A percentile compares a stretch with the other conserved stretches of the same genome.
These are phyloP conservation scores for Penicillium cinerascens DNA, from an alignment of 495 filamentous ascomycete species.

Conservation along the genomic window DNA sequence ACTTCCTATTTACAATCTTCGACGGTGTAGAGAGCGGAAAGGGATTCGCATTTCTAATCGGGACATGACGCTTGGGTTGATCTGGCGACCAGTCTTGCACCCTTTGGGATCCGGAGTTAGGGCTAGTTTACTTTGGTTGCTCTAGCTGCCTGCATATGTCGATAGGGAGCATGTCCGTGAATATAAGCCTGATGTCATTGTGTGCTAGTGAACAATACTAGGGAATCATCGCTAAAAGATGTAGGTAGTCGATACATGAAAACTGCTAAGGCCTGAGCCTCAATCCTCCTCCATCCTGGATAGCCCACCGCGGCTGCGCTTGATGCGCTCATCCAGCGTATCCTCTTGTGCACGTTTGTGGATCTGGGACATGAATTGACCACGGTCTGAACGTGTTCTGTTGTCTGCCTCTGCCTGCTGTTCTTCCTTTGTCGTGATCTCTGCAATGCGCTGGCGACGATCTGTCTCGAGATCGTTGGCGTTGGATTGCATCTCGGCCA, in stretches of 20 bases:
- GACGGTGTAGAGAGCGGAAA: background rate
- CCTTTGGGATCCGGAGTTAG: too few relatives aligned
- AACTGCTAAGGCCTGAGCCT: background rate
- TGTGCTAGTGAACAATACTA: background rate
- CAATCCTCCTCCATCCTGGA: constrained; percentile 35
- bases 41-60: too few relatives aligned
- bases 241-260: background rate
- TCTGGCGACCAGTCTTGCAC: too few relatives aligned
- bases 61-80: too few relatives aligned
- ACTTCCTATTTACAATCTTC: background rate
- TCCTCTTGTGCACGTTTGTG: constrained; percentile 40
- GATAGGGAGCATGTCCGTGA: background rate
- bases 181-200: background rate
- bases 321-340: constrained; percentile 42
- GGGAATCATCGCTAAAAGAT: background rate
- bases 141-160: background rate
- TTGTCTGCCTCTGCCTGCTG: constrained; percentile 60
- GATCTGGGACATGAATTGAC: constrained; percentile 40
- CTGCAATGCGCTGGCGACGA: constrained; percentile 66
- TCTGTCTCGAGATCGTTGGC: constrained; percentile 74
- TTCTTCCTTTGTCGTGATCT: constrained; percentile 63
- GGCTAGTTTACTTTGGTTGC: too few relatives aligned
- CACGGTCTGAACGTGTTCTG: constrained; percentile 38
- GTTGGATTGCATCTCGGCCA: constrained; percentile 85
- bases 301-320: constrained; percentile 38